Percentiles rank a stretch among this genome's conserved stretches.
These are phyloP conservation scores for Neonectria magnoliae DNA, from an alignment of 2,329 filamentous ascomycete species.

Conservation along the genomic window DNA sequence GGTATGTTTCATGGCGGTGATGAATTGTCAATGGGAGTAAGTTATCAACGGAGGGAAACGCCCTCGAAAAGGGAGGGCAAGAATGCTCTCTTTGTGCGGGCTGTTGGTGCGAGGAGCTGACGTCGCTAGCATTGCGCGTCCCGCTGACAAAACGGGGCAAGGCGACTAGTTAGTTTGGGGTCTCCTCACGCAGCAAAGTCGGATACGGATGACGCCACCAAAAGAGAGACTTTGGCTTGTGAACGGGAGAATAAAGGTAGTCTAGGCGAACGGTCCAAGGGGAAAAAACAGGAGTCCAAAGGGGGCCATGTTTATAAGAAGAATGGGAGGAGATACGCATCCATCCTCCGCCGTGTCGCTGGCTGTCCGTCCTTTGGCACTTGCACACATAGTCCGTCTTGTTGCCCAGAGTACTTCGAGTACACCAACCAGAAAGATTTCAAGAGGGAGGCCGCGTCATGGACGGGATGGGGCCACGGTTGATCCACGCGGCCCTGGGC, in stretches of 20 bases:
- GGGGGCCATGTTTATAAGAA: not conserved
- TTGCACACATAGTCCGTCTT: too few species aligned
- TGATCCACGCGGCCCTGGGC: constrained; percentile 17
- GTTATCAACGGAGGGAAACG: too few species aligned
- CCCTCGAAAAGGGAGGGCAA: not conserved
- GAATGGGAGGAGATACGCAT: not conserved
- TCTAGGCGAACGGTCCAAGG: not conserved
- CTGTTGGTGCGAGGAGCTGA: constrained; percentile 35
- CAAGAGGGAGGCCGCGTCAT: constrained; percentile 25
- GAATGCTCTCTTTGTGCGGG: constrained; percentile 9
- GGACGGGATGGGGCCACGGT: constrained; percentile 17
- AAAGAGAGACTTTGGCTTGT: constrained; percentile 2
- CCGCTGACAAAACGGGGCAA: constrained; percentile 43
- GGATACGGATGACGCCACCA: constrained; percentile 34
- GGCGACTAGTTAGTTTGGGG: constrained; percentile 29
- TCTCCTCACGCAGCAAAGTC: constrained; percentile 16
- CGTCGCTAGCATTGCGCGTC: constrained; percentile 51
- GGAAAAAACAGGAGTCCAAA: not conserved
- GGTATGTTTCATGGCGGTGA: constrained; percentile 11
- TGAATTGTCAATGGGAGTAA: not conserved
- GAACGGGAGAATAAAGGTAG: not conserved
- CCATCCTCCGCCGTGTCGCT: not conserved
- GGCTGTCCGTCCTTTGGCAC: not conserved
- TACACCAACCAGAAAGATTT: constrained; percentile 3
- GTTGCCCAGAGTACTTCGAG: too few species aligned